These are phyloP conservation scores for Excoecaria agallocha DNA, from an alignment of 345 rosid species.

Conservation along the genomic window DNA sequence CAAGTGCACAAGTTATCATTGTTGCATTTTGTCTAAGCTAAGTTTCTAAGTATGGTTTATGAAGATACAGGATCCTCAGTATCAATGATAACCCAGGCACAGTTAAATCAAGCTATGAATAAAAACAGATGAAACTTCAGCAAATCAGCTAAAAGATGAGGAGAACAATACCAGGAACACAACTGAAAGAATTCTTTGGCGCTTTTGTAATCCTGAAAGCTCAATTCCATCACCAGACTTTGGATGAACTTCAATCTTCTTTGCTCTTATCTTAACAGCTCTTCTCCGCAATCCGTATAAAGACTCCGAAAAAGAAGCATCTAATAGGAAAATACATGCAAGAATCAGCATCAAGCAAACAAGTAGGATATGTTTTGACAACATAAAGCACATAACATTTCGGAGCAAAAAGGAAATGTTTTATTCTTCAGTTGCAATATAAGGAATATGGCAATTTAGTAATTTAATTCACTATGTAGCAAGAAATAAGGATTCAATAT, in stretches of 20 bases:
- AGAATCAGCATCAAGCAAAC: conserved; percentile 12
- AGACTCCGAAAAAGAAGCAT: conserved; percentile 95
- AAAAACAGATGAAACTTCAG: neutral
- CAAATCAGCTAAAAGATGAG: conserved; percentile 2
- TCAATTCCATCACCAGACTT: conserved; percentile 50
- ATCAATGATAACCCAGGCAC: neutral
- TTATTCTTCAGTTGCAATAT: too few species aligned
- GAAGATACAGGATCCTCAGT: neutral
- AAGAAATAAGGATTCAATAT: neutral
- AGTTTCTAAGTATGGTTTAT: neutral
- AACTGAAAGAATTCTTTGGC: conserved; percentile 82
- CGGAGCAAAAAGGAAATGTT: neutral
- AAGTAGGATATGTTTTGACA: too few species aligned
- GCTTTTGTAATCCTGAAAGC: conserved; percentile 71
- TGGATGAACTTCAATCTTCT: conserved; percentile 40
- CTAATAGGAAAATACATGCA: conserved; percentile 37
- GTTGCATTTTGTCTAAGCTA: neutral
- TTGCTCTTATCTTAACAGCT: conserved; percentile 54
- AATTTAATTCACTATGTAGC: neutral
- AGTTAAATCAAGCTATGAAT: neutral
- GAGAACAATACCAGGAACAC: conserved; percentile 71
- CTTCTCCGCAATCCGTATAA: conserved; percentile 95
- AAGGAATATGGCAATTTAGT: neutral
- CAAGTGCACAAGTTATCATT: conserved; percentile 21
- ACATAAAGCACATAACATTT: neutral